Percentiles rank a stretch among this genome's conserved stretches.
phyloP scores from a whole-genome alignment of 371 early-diverging fungal genomes.

The Mucor saturninus region DNA sequence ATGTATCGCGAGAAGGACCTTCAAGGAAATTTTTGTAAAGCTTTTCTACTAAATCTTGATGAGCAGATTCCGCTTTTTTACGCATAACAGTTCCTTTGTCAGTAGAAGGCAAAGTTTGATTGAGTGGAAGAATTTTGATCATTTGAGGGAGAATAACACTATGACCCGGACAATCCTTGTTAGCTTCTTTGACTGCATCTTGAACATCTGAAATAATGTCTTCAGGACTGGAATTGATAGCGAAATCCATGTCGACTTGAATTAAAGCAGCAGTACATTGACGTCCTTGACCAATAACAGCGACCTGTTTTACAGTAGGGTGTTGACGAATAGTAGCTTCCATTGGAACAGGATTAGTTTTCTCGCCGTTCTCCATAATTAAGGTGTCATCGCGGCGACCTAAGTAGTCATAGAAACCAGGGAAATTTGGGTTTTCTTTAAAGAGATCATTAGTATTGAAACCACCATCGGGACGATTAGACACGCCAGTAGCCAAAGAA shows the following conservation, averaged over 20 bases:
- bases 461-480: conserved; percentile 38
- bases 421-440: conserved; percentile 19
- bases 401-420: conserved; percentile 31
- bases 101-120: conserved; percentile 15
- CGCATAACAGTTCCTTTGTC: conserved; percentile 30
- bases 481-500: conserved; percentile 26
- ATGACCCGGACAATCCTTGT: conserved; percentile 41
- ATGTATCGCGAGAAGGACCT: conserved; percentile 4
- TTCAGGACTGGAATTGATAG: conserved; percentile 20
- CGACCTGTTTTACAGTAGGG: conserved; percentile 28
- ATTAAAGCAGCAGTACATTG: conserved; percentile 41
- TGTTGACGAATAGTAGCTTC: conserved; percentile 32
- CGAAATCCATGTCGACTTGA: conserved; percentile 26
- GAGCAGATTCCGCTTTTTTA: conserved; percentile 21
- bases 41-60: conserved; percentile 29
- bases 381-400: conserved; percentile 49
- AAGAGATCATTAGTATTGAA: conserved; percentile 46
- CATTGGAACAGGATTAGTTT: conserved; percentile 51
- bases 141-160: conserved; percentile 41
- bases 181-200: conserved; percentile 40
- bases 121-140: conserved; percentile 25
- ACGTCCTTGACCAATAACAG: conserved; percentile 39
- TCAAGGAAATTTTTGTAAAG: conserved; percentile 35
- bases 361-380: conserved; percentile 51
- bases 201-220: conserved; percentile 30